phyloP scores from a whole-genome alignment of 805 yeast genomes.

The Tetrapisispora iriomotensis region DNA sequence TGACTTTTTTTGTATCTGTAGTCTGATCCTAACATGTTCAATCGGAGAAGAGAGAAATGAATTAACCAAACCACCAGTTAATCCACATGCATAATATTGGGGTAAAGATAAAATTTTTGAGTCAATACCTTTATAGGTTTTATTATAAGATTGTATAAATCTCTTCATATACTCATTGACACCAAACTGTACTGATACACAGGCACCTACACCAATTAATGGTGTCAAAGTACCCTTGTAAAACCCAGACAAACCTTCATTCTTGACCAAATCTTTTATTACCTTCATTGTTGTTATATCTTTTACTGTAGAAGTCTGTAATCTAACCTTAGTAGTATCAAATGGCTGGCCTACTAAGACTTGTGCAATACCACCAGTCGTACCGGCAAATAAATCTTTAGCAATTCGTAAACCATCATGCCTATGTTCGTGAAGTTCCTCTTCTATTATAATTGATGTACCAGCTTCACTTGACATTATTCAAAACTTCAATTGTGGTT shows the following conservation, averaged over 20 bases:
- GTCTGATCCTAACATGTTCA: constrained; percentile 85
- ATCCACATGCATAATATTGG: constrained; percentile 81
- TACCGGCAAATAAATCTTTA: constrained; percentile 83
- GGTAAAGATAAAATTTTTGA: constrained; percentile 33
- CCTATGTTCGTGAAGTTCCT: constrained; percentile 1
- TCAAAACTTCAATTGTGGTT: background rate
- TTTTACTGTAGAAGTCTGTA: constrained; percentile 71
- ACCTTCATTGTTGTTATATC: constrained; percentile 67
- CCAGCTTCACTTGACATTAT: constrained; percentile 29
- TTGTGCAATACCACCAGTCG: constrained; percentile 92
- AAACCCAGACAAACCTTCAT: constrained; percentile 80
- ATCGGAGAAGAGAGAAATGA: constrained; percentile 87
- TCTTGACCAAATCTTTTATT: constrained; percentile 53
- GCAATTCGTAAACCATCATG: constrained; percentile 32
- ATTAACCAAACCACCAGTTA: constrained; percentile 88
- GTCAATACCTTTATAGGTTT: constrained; percentile 15
- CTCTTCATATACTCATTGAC: constrained; percentile 93
- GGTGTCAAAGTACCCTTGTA: constrained; percentile 94
- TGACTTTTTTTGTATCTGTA: constrained; percentile 56
- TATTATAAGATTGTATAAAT: constrained; percentile 40
- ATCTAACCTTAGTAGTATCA: constrained; percentile 86
- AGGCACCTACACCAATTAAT: constrained; percentile 91
- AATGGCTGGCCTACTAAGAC: constrained; percentile 94
- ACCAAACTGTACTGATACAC: constrained; percentile 92
- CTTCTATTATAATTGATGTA: constrained; percentile 28